Percentiles rank a stretch among this genome's conserved stretches.
Evolutionary conservation across 345 rosid genomes (phyloP).

Genomic region (Adansonia digitata): DNA sequence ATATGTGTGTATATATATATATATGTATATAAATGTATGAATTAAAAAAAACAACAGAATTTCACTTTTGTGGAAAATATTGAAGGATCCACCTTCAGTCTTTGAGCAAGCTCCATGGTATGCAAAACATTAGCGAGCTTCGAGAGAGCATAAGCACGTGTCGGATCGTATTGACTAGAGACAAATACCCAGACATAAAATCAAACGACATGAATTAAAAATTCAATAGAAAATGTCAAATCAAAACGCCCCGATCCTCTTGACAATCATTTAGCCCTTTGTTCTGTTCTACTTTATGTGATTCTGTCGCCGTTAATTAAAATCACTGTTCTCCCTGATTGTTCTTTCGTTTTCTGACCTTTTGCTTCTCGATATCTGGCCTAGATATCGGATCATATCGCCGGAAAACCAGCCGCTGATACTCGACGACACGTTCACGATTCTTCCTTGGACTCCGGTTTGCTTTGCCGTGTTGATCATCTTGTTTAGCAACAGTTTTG

Average conservation of each 20-base stretch:
- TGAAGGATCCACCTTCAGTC: constrained; percentile 49
- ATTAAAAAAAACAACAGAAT: constrained; percentile 26
- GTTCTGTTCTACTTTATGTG: background rate
- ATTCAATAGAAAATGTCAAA: constrained; percentile 24
- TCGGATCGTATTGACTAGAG: constrained; percentile 68
- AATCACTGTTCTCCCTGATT: background rate
- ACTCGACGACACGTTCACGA: constrained; percentile 84
- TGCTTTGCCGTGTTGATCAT: constrained; percentile 68
- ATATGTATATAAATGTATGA: background rate
- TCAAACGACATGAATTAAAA: background rate
- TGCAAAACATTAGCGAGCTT: constrained; percentile 97
- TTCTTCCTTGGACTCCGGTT: constrained; percentile 68
- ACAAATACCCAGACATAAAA: constrained; percentile 13
- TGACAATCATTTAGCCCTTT: background rate
- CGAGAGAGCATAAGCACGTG: constrained; percentile 99
- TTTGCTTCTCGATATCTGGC: constrained; percentile 58
- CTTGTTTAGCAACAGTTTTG: constrained; percentile 57
- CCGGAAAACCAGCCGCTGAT: constrained; percentile 90
- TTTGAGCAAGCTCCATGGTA: constrained; percentile 81
- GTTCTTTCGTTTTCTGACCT: constrained; percentile 31
- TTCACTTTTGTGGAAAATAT: constrained; percentile 10
- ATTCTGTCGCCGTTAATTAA: background rate
- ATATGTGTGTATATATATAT: too few relatives aligned
- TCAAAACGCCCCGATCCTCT: background rate
- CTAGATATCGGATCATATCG: constrained; percentile 66